Evolutionary conservation across 1,139 yeast genomes (phyloP).

Genomic region (Blastobotrys raffinosifermentans): DNA sequence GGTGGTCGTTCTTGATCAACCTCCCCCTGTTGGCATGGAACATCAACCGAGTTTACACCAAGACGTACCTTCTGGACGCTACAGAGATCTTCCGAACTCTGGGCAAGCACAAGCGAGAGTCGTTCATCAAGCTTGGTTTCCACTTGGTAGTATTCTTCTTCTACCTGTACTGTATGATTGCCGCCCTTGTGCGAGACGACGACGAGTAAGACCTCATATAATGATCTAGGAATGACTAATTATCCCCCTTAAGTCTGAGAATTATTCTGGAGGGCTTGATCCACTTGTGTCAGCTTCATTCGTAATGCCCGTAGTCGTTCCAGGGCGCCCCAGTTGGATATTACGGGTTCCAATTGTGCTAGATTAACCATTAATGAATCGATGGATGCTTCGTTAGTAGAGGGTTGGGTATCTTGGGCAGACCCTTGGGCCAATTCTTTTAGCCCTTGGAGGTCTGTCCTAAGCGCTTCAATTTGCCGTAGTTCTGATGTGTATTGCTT

Average conservation of each 20-base stretch:
- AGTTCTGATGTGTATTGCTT: slow-evolving; percentile 10
- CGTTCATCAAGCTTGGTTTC: slow-evolving; percentile 85
- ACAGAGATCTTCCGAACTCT: slow-evolving; percentile 96
- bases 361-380: slow-evolving; percentile 3
- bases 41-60: slow-evolving; percentile 25
- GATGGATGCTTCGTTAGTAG: background rate
- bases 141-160: slow-evolving; percentile 89
- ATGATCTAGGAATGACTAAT: no score
- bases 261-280: background rate
- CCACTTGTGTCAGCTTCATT: background rate
- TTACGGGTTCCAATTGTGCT: background rate
- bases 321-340: slow-evolving; percentile 1
- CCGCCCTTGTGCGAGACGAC: slow-evolving; percentile 75
- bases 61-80: slow-evolving; percentile 84
- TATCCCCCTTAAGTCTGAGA: no score
- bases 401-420: background rate
- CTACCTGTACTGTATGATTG: slow-evolving; percentile 94
- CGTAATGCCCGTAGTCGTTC: slow-evolving; percentile 1
- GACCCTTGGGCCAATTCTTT: slow-evolving; percentile 5
- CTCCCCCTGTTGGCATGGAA: slow-evolving; percentile 71
- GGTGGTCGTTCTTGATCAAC: slow-evolving; percentile 85
- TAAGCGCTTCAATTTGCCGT: slow-evolving; percentile 16
- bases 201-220: slow-evolving; percentile 13
- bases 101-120: slow-evolving; percentile 87
- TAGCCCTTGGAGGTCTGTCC: slow-evolving; percentile 13